Conservation (phyloP, 202 grass and related monocot genomes). For the Dendrocalamus latiflorus region DNA sequence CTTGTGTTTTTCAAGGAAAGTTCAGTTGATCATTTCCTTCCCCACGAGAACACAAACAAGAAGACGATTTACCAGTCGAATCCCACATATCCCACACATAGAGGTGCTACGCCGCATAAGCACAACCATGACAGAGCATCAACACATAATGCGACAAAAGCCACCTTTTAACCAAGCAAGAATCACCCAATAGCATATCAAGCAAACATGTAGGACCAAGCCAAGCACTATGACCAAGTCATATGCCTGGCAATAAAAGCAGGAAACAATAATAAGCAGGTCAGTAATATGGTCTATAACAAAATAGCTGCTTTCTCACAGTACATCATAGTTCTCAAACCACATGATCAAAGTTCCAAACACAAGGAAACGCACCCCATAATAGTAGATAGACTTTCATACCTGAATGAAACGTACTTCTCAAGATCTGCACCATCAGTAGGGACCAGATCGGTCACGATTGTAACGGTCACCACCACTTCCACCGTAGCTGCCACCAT, state of each 20-base stretch:
- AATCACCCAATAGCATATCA: conserved; percentile 29
- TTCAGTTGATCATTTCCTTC: conserved; percentile 2
- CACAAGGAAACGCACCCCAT: conserved; percentile 25
- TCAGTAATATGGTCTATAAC: conserved; percentile 47
- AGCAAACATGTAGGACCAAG: conserved; percentile 38
- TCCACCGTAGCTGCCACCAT: conserved; percentile 57
- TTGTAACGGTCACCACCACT: conserved; percentile 54
- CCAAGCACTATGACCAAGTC: conserved; percentile 45
- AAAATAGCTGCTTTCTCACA: conserved; percentile 39
- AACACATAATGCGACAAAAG: conserved; percentile 20
- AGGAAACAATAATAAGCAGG: conserved; percentile 40
- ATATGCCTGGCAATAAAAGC: conserved; percentile 47
- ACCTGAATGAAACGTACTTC: conserved; percentile 31
- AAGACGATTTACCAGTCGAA: conserved; percentile 6
- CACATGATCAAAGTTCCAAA: conserved; percentile 24
- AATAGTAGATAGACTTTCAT: conserved; percentile 37
- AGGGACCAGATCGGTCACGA: conserved; percentile 89
- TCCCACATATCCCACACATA: conserved; percentile 5
- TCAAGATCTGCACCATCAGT: conserved; percentile 50
- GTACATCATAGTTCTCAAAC: conserved; percentile 43
- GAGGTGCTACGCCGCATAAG: background rate
- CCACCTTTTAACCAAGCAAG: conserved; percentile 35
- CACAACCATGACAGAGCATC: conserved; percentile 18
- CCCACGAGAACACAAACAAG: conserved; percentile 16
- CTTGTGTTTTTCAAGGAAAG: conserved; percentile 33